Base-by-base conservation (phyloP, 352 stramenopile species). In the Pythium apleroticum region DNA sequence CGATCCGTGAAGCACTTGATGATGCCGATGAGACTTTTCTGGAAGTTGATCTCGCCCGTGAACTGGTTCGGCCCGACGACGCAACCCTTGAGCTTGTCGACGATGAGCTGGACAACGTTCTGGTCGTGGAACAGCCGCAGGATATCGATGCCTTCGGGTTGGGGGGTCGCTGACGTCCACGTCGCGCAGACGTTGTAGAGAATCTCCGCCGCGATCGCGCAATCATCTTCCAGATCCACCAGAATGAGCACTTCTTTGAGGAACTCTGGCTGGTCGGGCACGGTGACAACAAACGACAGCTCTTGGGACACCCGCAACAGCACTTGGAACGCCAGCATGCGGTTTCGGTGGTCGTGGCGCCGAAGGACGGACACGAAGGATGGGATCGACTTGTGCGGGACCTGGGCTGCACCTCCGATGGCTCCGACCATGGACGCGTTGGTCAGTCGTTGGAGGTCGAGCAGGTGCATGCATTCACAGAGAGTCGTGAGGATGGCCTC, bases 401-500 rank as follows among this genome's bases (percentile, higher is more conserved):
- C 83, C 55, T 87, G 78, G 25, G 86, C 70, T 11, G 72, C 73
- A 12, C 78, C 80, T 20, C 73, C 70, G 66, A 71, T 57, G 66
- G 33, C 78, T n/a, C 72, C 70, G 67, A 69, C 52, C 66, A 39
- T 46, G 22, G 20, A 24, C 17, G 58, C n/a, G 41, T 56, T 63
- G 2, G 58, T 71, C 11, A 59, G 33, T 0, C 65, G 35, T 27
- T 71, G 50, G 25, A 72, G 45, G 52, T 90, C 80, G 1, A 76
- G 62, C 17, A 90, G 71, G 30, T 90, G 77, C 24, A 94, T 78
- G 39, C 81, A 92, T 50, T 92, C 83, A 46, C 77, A 91, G 14
- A 94, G 80, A 0, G 83, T 92, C 57, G 74, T 88, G 49, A 94
- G 56, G 45, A 91, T 88, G 6, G 82, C 80, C 60, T 92, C 85